Base-by-base conservation (phyloP, 2,329 filamentous ascomycete genomes). In the Talaromyces albobiverticillius region DNA sequence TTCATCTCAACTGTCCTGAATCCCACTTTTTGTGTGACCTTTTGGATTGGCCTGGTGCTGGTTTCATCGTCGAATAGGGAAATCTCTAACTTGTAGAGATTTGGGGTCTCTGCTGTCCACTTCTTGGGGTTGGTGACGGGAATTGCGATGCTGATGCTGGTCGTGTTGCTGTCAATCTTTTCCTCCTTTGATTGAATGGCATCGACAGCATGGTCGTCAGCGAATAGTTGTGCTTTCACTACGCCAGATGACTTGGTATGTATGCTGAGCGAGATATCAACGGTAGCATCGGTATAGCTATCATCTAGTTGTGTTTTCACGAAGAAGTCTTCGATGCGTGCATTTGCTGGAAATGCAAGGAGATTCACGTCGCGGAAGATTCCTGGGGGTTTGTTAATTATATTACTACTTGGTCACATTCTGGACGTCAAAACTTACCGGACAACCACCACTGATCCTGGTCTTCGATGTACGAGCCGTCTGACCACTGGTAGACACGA, bases 281-380 rank as follows among this genome's bases (percentile, higher is more conserved):
- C 67, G 16, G 72, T 76, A 10, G 78, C 79, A 56, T 83, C 64
- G 25, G 69, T 64, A 63, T 83, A 86, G 0, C 75, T 62, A 2
- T 68, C 62, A 60, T 86, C 82, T 0, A 87, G 68, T 2, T 78
- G 62, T 0, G 80, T 81, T 41, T 76, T 73, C 18, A 86, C 62
- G 59, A 81, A 81, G 60, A 81, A 81, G 58, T 87, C 83, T 43
- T 86, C 79, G 32, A 87, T 81, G 11, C 78, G 74, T 5, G 73
- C 64, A 20, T 68, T 67, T 11, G 50, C 40, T 0, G 82, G 82
- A 51, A 87, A 82, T 0, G 78, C 78, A n/a, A 87, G 66, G 10
- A 88, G 70, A 46, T 81, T 77, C 0, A 88, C 85, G 61, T 88
- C 84, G 29, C 85, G 78, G 62, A 86, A 88, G 41, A 87, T 88